Base-by-base conservation (phyloP, 2,329 filamentous ascomycete species). In the Colletotrichum sp. region DNA sequence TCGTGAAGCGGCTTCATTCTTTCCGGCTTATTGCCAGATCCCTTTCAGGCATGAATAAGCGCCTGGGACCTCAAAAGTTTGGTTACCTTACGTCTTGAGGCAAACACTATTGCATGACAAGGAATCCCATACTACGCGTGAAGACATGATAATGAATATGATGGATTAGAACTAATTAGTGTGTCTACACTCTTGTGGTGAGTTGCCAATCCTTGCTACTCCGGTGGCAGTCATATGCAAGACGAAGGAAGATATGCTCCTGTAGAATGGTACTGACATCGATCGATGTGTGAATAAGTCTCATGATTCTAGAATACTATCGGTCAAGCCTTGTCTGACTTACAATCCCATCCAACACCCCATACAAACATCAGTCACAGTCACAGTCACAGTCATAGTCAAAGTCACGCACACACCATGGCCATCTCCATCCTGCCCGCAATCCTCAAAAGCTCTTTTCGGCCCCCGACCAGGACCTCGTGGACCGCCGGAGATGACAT, bases 401-500 rank as follows among this genome's bases (percentile, higher is more conserved):
- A 26, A 10, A 49, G 8, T 28, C 8, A 44, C 63, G 24, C 62
- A 65, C n/a, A 44, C 21, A 21, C 10, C 63, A 65, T 65, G 62
- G 8, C 62, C 36, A 28, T n/a, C 21, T 44, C 62, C 36, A 18
- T 39, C 36, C 16, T 39, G 15, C 36, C 5, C 52, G 49, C 18
- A 34, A 39, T 69, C 18, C 28, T 69, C 52, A 36, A 60, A 16
- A 16, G 21, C 26, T 32, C 30, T 39, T 69, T 69, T 28, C 52
- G 49, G 16, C 67, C 49, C 21, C 52, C 67, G 6, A 6, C 30
- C 34, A 6, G 49, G 0, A 26, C 52, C 3, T 24, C 52, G 16
- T 69, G 67, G 67, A 18, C 24, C 21, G 8, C n/a, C 16, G 52
- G 52, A 59, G 67, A 39, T 36, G 67, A 69, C 28, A 10, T 69